phyloP scores from a whole-genome alignment of 305 asterid species.

The Fraxinus ornus region DNA sequence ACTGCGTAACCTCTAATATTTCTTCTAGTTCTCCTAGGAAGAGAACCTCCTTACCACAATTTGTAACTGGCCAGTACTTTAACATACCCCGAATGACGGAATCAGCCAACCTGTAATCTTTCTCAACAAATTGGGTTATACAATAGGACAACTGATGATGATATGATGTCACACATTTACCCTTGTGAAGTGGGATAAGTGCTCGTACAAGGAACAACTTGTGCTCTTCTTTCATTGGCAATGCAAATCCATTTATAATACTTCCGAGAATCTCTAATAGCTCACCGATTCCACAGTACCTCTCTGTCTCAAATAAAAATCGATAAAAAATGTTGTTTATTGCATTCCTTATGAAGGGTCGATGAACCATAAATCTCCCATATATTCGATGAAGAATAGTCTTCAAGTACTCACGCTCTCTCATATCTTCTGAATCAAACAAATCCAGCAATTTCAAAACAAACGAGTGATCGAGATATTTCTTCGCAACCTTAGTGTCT shows the following conservation, averaged over 20 bases:
- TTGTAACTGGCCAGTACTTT: constrained; percentile 86
- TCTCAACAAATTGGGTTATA: constrained; percentile 77
- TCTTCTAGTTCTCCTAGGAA: constrained; percentile 88
- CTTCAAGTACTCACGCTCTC: constrained; percentile 90
- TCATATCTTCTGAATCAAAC: constrained; percentile 77
- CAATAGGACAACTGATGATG: constrained; percentile 82
- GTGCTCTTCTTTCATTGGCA: constrained; percentile 97
- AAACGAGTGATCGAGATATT: constrained; percentile 74
- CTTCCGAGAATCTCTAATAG: constrained; percentile 81
- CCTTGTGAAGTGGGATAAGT: constrained; percentile 85
- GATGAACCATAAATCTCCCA: constrained; percentile 89
- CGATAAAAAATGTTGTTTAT: constrained; percentile 65
- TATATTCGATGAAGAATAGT: constrained; percentile 81
- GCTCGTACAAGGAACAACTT: constrained; percentile 78
- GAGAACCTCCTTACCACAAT: constrained; percentile 86
- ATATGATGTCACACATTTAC: constrained; percentile 55
- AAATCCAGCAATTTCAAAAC: constrained; percentile 62
- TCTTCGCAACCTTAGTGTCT: constrained; percentile 70
- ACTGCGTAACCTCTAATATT: constrained; percentile 72
- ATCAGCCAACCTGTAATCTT: constrained; percentile 82
- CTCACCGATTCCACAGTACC: constrained; percentile 72
- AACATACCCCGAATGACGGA: constrained; percentile 65
- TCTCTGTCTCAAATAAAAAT: constrained; percentile 76
- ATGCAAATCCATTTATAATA: constrained; percentile 78
- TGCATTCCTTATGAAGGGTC: constrained; percentile 76